Evolutionary conservation across 805 yeast genomes (phyloP).

Genomic region (Starmerella floris): DNA sequence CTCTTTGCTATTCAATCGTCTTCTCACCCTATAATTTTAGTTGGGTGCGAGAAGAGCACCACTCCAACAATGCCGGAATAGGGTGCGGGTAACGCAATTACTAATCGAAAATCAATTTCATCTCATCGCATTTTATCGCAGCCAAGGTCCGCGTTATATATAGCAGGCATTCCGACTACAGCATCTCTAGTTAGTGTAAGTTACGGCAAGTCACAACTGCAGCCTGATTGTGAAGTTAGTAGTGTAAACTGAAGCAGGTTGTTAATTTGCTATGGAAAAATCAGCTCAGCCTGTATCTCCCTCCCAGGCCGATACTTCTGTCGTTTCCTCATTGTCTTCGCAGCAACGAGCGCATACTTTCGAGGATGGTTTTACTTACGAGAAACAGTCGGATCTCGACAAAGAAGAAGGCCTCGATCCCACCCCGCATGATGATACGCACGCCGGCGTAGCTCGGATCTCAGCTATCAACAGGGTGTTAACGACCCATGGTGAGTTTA

Average conservation of each 20-base stretch:
- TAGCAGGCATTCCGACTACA: not conserved
- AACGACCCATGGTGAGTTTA: conserved; percentile 1
- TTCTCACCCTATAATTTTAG: too few relatives aligned
- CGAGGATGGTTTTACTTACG: not conserved
- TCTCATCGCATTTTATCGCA: not conserved
- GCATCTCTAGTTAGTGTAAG: too few relatives aligned
- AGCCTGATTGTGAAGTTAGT: too few relatives aligned
- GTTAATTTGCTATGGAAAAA: too few relatives aligned
- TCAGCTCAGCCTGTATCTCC: too few relatives aligned
- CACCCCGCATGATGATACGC: not conserved
- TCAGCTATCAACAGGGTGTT: conserved; percentile 8
- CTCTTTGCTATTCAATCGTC: too few relatives aligned
- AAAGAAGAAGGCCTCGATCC: not conserved
- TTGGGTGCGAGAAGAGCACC: too few relatives aligned
- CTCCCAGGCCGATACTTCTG: too few relatives aligned
- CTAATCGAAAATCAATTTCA: not conserved
- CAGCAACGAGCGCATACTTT: not conserved
- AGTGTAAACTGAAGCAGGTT: too few relatives aligned
- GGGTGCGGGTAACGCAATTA: not conserved
- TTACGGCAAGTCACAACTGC: too few relatives aligned
- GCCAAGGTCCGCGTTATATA: not conserved
- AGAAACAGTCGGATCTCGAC: not conserved
- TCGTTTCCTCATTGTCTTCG: too few relatives aligned
- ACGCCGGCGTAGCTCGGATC: conserved; percentile 6
- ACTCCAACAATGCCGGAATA: too few relatives aligned